Conservation (phyloP, 768 basidiomycete species). For the Naganishia friedmannii region DNA sequence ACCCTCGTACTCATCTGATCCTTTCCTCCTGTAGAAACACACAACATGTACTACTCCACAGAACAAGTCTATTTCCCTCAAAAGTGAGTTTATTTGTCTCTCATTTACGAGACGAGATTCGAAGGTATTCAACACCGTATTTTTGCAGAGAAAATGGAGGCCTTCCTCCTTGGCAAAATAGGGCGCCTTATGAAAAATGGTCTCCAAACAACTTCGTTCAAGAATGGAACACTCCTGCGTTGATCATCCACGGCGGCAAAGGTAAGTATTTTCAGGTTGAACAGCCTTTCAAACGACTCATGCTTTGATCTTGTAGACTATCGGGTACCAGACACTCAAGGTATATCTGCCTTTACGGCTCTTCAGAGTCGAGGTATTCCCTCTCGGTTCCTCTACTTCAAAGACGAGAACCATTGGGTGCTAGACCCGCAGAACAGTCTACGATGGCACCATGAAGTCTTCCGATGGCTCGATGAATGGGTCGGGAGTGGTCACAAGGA, state of each 20-base stretch:
- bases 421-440: slow-evolving; percentile 60
- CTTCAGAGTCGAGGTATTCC: slow-evolving; percentile 64
- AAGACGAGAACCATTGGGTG: slow-evolving; percentile 89
- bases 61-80: slow-evolving; percentile 61
- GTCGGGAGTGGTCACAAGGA: slow-evolving; percentile 37
- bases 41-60: slow-evolving; percentile 78
- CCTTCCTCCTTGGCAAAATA: slow-evolving; percentile 32
- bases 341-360: slow-evolving; percentile 56
- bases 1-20: background rate
- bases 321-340: slow-evolving; percentile 78
- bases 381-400: slow-evolving; percentile 76
- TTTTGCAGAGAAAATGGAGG: slow-evolving; percentile 36
- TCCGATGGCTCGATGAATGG: slow-evolving; percentile 73
- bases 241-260: slow-evolving; percentile 80
- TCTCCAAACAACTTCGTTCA: slow-evolving; percentile 70
- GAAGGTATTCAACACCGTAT: background rate
- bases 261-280: slow-evolving; percentile 28
- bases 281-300: background rate
- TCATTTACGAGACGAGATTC: background rate
- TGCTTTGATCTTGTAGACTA: slow-evolving; percentile 58
- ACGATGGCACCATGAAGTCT: slow-evolving; percentile 86
- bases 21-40: slow-evolving; percentile 57
- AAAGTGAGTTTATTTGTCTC: slow-evolving; percentile 9
- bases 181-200: slow-evolving; percentile 42
- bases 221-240: slow-evolving; percentile 81